Evolutionary conservation across 306 rosid genomes (phyloP), one percentile per base, ranked within the genome.

Genomic region (Cicer yamashitae): DNA sequence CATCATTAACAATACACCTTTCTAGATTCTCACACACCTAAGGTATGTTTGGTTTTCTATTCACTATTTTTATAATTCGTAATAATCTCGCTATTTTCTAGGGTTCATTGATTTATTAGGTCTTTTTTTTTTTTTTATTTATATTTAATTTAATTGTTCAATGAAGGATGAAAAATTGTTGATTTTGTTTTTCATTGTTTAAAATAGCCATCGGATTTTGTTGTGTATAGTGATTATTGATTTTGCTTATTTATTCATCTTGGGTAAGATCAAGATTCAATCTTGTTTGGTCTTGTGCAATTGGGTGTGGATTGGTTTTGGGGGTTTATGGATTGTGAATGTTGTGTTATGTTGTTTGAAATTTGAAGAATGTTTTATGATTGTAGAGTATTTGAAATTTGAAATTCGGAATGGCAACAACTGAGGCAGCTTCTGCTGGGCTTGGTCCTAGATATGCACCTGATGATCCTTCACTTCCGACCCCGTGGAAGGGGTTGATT

Each of bases 371-470:
- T 60, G 18, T 11, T 43, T 64, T 74, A 11, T 69, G 67, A 13
- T 71, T 77, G 84, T 82, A 86, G 85, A 75, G 46, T 51, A 40
- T 77, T 77, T 43, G 79, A 43, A 65, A 25, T 25, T 25, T 2
- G 34, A 25, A 25, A 25, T 25, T 25, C 34, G 34, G 34, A 25
- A 85, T 85, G 98, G 86, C 89, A 46, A 76, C 97, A n/a, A 87
- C 90, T 12, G 98, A 94, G 82, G 80, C 90, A 30, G 87, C 90
- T 62, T 25, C 85, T 20, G 77, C 91, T 44, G 77, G 85, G 10
- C 80, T 67, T 71, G 98, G 96, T 73, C 99, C 99, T 0, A 83
- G 97, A 20, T 96, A 92, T 83, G 99, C 99, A 10, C 99, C 99
- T 0, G 97, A 92, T 3, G 97, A 96, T 76, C 99, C 97, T 3